Conservation (phyloP, 2,329 filamentous ascomycete genomes). For the Fusarium sororula region DNA sequence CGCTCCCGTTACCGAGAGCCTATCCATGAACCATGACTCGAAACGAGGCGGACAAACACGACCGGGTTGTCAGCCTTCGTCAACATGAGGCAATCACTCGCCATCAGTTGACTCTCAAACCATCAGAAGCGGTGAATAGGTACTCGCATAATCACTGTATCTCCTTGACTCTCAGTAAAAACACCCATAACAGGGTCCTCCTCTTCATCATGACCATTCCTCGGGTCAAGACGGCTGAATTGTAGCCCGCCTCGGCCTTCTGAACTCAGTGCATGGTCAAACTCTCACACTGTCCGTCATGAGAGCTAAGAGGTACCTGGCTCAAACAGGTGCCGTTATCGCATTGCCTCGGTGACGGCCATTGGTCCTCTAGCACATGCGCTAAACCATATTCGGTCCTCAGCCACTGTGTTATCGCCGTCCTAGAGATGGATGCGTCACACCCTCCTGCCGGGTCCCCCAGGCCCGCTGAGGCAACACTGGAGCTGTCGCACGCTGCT, state of each 20-base stretch:
- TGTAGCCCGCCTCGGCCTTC: constrained; percentile 28
- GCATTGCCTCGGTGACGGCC: constrained; percentile 47
- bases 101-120: constrained; percentile 2
- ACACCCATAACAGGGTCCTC: not conserved
- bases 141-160: not conserved
- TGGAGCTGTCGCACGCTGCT: constrained; percentile 43
- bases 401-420: constrained; percentile 46
- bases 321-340: constrained; percentile 43
- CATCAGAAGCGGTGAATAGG: constrained; percentile 15
- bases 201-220: constrained; percentile 13
- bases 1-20: constrained; percentile 22
- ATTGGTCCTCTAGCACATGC: constrained; percentile 27
- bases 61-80: constrained; percentile 16
- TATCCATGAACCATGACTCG: constrained; percentile 29
- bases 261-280: constrained; percentile 11
- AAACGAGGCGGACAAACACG: constrained; percentile 31
- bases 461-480: constrained; percentile 47
- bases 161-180: not conserved
- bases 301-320: constrained; percentile 39
- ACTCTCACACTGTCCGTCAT: constrained; percentile 36
- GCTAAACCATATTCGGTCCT: constrained; percentile 36
- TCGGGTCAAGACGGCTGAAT: constrained; percentile 17
- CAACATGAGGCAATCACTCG: constrained; percentile 29
- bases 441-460: constrained; percentile 38
- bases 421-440: constrained; percentile 49